Conservation (phyloP, 805 yeast species). For the Teunomyces funiuensis region DNA sequence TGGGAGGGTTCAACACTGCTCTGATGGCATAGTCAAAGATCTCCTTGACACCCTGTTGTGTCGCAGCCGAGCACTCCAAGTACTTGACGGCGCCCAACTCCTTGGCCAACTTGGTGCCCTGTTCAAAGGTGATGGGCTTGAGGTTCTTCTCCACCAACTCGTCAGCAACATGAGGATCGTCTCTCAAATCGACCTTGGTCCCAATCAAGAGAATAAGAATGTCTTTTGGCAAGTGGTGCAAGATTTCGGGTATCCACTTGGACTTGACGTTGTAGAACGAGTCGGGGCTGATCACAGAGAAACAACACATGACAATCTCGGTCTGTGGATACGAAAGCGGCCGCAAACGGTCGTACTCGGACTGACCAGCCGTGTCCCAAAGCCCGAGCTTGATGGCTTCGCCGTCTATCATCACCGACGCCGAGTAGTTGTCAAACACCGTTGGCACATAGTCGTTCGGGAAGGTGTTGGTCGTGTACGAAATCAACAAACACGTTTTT, state of each 20-base stretch:
- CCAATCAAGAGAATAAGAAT: conserved; percentile 74
- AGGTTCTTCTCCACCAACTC: conserved; percentile 62
- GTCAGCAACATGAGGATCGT: conserved; percentile 72
- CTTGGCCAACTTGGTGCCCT: conserved; percentile 66
- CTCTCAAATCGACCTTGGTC: conserved; percentile 85
- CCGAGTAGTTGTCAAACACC: conserved; percentile 88
- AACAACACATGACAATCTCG: conserved; percentile 82
- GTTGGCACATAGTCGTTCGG: conserved; percentile 95
- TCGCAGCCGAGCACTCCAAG: conserved; percentile 87
- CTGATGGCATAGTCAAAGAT: conserved; percentile 82
- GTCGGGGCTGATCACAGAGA: conserved; percentile 77
- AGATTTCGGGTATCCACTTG: conserved; percentile 79
- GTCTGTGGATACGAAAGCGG: conserved; percentile 92
- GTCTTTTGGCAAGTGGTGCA: conserved; percentile 76
- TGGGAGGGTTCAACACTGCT: conserved; percentile 59
- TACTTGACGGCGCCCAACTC: conserved; percentile 73
- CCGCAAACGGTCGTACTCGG: conserved; percentile 85
- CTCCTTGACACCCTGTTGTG: conserved; percentile 82
- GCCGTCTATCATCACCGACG: conserved; percentile 78
- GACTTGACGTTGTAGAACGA: conserved; percentile 78
- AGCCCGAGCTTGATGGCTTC: conserved; percentile 81
- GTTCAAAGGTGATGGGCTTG: conserved; percentile 59
- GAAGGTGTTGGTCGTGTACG: conserved; percentile 89
- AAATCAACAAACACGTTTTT: conserved; percentile 82
- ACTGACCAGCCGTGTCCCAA: conserved; percentile 97